These are phyloP conservation scores for Sphagnum magellanicum DNA, from an alignment of 228 moss, liverwort and hornwort species.

Conservation along the genomic window DNA sequence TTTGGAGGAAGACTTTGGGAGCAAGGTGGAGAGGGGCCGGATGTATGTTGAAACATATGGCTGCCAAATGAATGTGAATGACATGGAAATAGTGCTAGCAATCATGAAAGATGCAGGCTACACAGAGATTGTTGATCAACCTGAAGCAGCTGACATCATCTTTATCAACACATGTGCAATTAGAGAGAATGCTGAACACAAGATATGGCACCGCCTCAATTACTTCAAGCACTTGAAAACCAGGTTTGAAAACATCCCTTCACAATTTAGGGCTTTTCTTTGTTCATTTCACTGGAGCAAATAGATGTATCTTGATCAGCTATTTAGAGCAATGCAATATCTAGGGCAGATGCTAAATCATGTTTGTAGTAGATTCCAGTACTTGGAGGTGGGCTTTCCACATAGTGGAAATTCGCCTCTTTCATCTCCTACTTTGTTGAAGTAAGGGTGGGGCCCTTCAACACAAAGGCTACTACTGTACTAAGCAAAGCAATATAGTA, in stretches of 20 bases:
- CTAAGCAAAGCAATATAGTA: too few relatives aligned
- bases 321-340: too few relatives aligned
- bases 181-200: conserved; percentile 91
- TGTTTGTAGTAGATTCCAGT: too few relatives aligned
- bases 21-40: conserved; percentile 57
- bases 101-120: conserved; percentile 98
- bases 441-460: too few relatives aligned
- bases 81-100: conserved; percentile 95
- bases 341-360: too few relatives aligned
- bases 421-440: too few relatives aligned
- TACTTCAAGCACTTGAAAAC: conserved; percentile 87
- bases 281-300: too few relatives aligned
- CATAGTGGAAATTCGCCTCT: too few relatives aligned
- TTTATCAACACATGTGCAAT: conserved; percentile 98
- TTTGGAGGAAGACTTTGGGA: conserved; percentile 53
- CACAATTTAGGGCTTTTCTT: too few relatives aligned
- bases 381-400: too few relatives aligned
- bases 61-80: conserved; percentile 99
- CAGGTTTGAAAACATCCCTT: conserved; percentile 15
- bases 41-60: conserved; percentile 97
- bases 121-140: conserved; percentile 74
- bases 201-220: conserved; percentile 92
- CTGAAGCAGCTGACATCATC: conserved; percentile 84
- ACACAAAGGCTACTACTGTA: too few relatives aligned
- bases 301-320: too few relatives aligned